phyloP scores from a whole-genome alignment of 148 eudicot species.

The Rhododendron vialii region DNA sequence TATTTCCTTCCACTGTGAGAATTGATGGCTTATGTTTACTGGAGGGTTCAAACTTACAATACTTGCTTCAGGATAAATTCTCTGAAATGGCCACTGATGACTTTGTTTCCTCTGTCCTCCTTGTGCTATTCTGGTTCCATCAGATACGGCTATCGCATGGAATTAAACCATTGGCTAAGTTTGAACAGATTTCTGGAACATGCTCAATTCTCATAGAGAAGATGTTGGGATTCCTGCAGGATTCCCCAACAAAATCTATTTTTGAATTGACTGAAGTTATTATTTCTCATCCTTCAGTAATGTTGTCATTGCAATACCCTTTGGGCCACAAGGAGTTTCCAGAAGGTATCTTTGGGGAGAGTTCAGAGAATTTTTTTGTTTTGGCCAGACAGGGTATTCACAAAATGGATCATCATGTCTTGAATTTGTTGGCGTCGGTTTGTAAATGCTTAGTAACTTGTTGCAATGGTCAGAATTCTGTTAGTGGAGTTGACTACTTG shows the following conservation, averaged over 20 bases:
- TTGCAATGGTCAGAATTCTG: conserved; percentile 20
- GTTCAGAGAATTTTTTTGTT: conserved; percentile 30
- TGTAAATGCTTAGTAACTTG: conserved; percentile 36
- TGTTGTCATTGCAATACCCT: conserved; percentile 43
- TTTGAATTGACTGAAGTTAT: conserved; percentile 51
- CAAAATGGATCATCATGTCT: conserved; percentile 37
- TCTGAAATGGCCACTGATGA: conserved; percentile 46
- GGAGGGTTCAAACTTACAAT: conserved; percentile 31
- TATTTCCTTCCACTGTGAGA: conserved; percentile 53
- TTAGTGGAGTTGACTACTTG: conserved; percentile 18
- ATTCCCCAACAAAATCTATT: conserved; percentile 26
- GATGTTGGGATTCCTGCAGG: conserved; percentile 32
- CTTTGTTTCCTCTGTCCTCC: conserved; percentile 42
- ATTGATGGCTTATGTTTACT: conserved; percentile 25
- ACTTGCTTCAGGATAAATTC: conserved; percentile 56
- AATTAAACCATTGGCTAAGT: conserved; percentile 33
- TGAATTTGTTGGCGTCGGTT: conserved; percentile 46
- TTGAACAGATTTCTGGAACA: conserved; percentile 40
- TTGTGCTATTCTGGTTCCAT: conserved; percentile 69
- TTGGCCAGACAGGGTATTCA: conserved; percentile 39
- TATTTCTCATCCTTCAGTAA: conserved; percentile 63
- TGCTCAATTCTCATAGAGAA: conserved; percentile 46
- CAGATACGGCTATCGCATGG: conserved; percentile 42
- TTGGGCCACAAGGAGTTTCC: conserved; percentile 28
- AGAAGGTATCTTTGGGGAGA: conserved; percentile 32